Percentiles rank a stretch among this genome's conserved stretches.
Conservation (phyloP, 768 basidiomycete genomes). For the Kwoniella dejecticola region DNA sequence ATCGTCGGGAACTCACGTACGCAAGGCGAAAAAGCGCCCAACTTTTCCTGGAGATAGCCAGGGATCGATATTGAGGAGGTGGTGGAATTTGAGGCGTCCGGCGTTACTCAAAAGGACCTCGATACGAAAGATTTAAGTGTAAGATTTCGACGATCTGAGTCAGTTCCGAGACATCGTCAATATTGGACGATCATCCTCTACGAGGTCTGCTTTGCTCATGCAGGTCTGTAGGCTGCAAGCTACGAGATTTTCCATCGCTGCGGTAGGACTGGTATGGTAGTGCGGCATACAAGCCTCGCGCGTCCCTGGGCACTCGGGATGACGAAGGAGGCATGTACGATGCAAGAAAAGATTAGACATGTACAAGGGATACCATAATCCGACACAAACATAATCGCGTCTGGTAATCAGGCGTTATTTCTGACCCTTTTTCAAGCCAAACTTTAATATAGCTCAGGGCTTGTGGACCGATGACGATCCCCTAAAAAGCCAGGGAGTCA, state of each 20-base stretch:
- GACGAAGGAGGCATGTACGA: conserved; percentile 7
- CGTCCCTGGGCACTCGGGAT: conserved; percentile 1
- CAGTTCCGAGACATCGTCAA: conserved; percentile 21
- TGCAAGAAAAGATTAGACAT: neutral
- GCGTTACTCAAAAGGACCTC: neutral
- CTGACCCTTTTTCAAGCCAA: conserved; percentile 2
- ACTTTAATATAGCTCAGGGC: conserved; percentile 10
- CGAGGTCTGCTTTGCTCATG: neutral
- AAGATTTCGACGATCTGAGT: conserved; percentile 13
- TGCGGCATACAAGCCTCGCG: neutral
- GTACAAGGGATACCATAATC: neutral
- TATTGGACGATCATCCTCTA: neutral
- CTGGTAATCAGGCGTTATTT: conserved; percentile 13
- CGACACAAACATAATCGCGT: conserved; percentile 7
- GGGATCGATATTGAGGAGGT: neutral
- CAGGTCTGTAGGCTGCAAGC: neutral
- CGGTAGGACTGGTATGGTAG: neutral
- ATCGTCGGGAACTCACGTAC: conserved; percentile 19
- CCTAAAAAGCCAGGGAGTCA: neutral
- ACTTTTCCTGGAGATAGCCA: neutral
- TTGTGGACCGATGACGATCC: neutral
- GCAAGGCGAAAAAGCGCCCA: neutral
- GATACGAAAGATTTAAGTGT: neutral
- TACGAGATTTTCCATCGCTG: neutral
- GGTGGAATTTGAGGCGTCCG: conserved; percentile 13